phyloP scores from a whole-genome alignment of 305 asterid genomes.

The Solanum hybrid region DNA sequence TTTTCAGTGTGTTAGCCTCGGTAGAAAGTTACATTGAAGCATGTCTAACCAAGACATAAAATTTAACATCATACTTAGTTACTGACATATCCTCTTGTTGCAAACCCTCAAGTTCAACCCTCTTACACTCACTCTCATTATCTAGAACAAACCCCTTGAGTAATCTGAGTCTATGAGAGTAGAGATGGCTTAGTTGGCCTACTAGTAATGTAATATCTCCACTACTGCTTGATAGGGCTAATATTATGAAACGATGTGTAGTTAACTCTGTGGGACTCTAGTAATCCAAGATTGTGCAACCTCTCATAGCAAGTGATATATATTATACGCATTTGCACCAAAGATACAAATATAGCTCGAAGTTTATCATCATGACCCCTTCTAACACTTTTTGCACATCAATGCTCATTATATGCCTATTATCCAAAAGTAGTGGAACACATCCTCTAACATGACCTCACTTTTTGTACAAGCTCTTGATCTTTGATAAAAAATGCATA shows the following conservation, averaged over 20 bases:
- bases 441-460: neutral
- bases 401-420: neutral
- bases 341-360: too few relatives aligned
- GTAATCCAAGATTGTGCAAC: neutral
- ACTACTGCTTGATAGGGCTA: neutral
- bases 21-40: neutral
- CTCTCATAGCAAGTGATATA: neutral
- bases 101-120: neutral
- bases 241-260: neutral
- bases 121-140: neutral
- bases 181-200: neutral
- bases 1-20: too few relatives aligned
- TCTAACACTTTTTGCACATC: neutral
- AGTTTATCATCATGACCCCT: neutral
- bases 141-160: neutral
- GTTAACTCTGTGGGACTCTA: neutral
- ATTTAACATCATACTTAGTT: neutral
- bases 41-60: neutral
- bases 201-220: neutral
- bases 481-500: neutral
- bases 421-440: neutral
- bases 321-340: neutral
- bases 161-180: neutral
- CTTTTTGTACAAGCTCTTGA: neutral
- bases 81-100: neutral